Base-by-base conservation (phyloP, 768 basidiomycete species). In the Rhodosporidiobolus odoratus region DNA sequence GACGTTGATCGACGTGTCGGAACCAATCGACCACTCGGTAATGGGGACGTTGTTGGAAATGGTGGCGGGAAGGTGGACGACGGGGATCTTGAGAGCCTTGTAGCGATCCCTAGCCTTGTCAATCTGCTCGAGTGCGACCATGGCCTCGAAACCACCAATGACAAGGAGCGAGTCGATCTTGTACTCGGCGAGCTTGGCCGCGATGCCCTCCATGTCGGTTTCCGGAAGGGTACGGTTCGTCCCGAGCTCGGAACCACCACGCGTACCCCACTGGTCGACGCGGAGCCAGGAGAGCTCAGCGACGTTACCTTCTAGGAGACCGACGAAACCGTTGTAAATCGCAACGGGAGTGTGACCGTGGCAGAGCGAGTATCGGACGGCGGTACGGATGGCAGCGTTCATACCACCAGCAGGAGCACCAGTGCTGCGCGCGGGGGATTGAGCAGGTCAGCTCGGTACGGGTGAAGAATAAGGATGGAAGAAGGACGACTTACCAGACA, bases 341-440 rank as follows among this genome's bases (percentile, higher is more conserved):
- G 88, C 92, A 48, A 97, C 83, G n/a, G 94, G 89, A 34, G 84
- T 89, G 79, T 99, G 96, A 10, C 96, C 95, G 78, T 92, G 90
- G 65, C 68, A 74, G 23, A 74, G 63, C 87, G 93, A 97, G 82
- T 92, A 97, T 17, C 96, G 88, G 30, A 90, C 92, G 10, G 91
- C 92, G 35, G 93, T 89, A 50, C 95, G 89, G 1, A 92, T 96
- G 0, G 95, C 96, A 3, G 96, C 94, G 78, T 98, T 98, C 92
- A 98, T 97, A 15, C 96, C 96, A 56, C 95, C 95, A 3, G 96
- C 96, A 8, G 96, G 95, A 1, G 96, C 96, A 60, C 96, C 95
- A 77, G 93, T 88, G 77, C 93, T 95, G 74, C 15, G 37, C 0
- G 27, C 4, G 30, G 32, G 56, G 58, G 19, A 56, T 4, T 23